Base-by-base conservation (phyloP, 257 asterid genomes). In the Salvia splendens region DNA sequence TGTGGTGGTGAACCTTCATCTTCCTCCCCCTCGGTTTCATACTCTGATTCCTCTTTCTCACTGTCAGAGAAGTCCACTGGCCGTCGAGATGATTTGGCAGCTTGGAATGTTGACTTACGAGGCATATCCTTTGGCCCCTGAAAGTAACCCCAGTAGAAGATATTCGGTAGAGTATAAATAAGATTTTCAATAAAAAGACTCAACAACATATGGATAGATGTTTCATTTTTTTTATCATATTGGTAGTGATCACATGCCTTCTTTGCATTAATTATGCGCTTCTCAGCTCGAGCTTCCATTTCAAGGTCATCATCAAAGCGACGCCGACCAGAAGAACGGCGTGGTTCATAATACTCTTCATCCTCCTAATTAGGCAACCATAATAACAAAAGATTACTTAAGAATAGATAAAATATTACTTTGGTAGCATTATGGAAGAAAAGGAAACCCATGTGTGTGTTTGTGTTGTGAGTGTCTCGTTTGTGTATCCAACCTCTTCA, bases 11-110 rank as follows among this genome's bases (percentile, higher is more conserved):
- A 70, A 73, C 79, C 82, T 52, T 83, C 94, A 28, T 85, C 89
- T 75, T 87, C 96, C 67, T 93, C 99, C 75, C 85, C 96, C 72
- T 94, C 99, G 35, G 95, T 85, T 82, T 91, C 99, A 64, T 88
- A 94, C 84, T 93, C 98, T 5, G 97, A 87, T 71, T 91, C 95
- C 78, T 93, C 98, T 77, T 73, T 83, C 83, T 93, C 99, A 42
- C 95, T 94, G 20, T 88, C 98, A 32, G 88, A 86, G 73, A 82
- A 89, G 41, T 88, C 96, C 16, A 81, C 71, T 7, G 96, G 85
- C 65, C 82, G 91, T 64, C 88, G 85, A 71, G 96, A 88, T 68
- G 95, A 78, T 79, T 79, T 85, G 58, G 77, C 12, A 74, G 81
- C 77, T 47, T 89, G 75, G 48, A 75, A 63, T 17, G 91, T 71